A percentile compares a stretch with the other conserved stretches of the same genome.
Conservation (phyloP, 1,139 yeast genomes). For the Hansenula sp. region DNA sequence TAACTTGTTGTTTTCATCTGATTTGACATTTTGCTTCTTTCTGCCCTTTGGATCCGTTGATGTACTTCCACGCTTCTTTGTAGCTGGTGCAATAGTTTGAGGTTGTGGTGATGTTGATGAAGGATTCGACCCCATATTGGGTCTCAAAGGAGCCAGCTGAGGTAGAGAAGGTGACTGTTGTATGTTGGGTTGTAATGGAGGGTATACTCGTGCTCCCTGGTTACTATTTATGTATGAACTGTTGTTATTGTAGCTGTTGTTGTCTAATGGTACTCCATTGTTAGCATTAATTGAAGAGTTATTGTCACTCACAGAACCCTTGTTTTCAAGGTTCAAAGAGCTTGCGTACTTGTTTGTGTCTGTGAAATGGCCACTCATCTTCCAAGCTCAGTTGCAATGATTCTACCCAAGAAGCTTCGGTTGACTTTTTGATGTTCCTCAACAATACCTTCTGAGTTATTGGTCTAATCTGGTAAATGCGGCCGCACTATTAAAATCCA, state of each 20-base stretch:
- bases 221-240: too few species aligned
- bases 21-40: conserved; percentile 3
- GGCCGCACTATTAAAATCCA: background rate
- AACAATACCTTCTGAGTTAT: too few species aligned
- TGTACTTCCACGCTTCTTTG: conserved; percentile 7
- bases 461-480: background rate
- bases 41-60: background rate
- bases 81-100: background rate
- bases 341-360: conserved; percentile 22
- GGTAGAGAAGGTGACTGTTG: background rate
- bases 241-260: conserved; percentile 1
- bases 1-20: conserved; percentile 10
- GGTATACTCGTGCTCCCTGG: background rate
- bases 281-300: conserved; percentile 1
- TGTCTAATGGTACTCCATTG: background rate
- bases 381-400: background rate
- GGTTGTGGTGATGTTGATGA: conserved; percentile 1
- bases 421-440: too few species aligned
- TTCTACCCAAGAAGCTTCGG: background rate
- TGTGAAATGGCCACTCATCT: conserved; percentile 24
- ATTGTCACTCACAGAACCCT: background rate
- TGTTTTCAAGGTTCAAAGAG: conserved; percentile 10
- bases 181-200: background rate
- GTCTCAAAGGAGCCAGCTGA: background rate
- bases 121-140: background rate